Conservation (phyloP, 495 filamentous ascomycete genomes). For the Aspergillus wentii region DNA sequence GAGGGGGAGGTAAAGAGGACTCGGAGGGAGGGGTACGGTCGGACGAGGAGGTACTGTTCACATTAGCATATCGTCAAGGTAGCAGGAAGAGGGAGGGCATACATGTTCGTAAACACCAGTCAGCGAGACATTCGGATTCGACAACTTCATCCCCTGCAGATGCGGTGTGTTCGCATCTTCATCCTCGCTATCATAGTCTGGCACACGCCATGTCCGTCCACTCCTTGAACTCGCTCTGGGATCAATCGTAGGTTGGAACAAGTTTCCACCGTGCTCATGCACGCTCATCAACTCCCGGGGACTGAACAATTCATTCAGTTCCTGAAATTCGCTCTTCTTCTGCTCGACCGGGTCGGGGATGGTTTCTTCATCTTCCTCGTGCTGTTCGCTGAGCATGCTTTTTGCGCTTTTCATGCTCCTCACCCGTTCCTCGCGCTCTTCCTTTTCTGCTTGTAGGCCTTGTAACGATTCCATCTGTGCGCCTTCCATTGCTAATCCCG, state of each 20-base stretch:
- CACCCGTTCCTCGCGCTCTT: conserved; percentile 1
- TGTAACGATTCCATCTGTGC: conserved; percentile 54
- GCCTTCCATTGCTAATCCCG: conserved; percentile 50
- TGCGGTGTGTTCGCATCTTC: too few relatives aligned
- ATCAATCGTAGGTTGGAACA: conserved; percentile 25
- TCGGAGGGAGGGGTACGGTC: conserved; percentile 57
- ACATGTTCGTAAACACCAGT: conserved; percentile 45
- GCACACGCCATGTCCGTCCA: conserved; percentile 15
- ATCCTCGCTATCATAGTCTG: not conserved
- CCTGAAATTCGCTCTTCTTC: conserved; percentile 40
- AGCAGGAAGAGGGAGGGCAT: conserved; percentile 7
- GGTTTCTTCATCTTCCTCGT: conserved; percentile 2
- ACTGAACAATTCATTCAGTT: conserved; percentile 55
- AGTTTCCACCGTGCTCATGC: conserved; percentile 26
- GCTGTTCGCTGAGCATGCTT: not conserved
- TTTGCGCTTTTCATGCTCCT: too few relatives aligned
- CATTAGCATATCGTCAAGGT: conserved; percentile 1
- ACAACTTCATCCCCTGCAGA: too few relatives aligned
- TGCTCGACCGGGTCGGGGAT: conserved; percentile 13
- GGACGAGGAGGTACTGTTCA: conserved; percentile 54
- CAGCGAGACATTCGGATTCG: conserved; percentile 16
- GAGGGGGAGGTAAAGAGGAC: conserved; percentile 61
- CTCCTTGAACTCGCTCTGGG: too few relatives aligned
- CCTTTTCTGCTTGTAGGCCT: conserved; percentile 28
- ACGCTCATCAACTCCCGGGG: conserved; percentile 48